These are phyloP conservation scores for Xylariaceae sp. DNA, from an alignment of 2,329 filamentous ascomycete genomes.

Conservation along the genomic window DNA sequence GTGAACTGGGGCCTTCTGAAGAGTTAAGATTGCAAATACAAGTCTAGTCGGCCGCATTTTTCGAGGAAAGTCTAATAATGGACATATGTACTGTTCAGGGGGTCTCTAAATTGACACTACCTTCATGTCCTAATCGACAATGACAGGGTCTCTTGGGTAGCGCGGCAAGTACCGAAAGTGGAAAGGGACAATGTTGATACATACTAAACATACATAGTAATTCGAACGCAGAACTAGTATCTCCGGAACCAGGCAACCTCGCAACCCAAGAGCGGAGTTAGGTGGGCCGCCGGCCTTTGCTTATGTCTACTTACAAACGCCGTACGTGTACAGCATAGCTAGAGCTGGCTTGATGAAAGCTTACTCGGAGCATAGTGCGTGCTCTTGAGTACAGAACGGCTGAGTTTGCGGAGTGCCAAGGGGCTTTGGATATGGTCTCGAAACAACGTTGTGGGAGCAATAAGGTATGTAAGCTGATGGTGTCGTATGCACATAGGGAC, in stretches of 20 bases:
- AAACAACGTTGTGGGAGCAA: slow-evolving; percentile 6
- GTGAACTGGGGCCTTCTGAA: not conserved
- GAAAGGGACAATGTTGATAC: not conserved
- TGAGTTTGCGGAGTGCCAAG: not conserved
- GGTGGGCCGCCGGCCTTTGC: not conserved
- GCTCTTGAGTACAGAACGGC: not conserved
- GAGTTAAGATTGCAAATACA: not conserved
- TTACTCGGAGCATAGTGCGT: not conserved
- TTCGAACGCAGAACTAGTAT: no score
- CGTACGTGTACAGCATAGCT: not conserved
- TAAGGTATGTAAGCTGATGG: slow-evolving; percentile 17
- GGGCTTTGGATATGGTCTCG: not conserved
- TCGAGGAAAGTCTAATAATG: not conserved
- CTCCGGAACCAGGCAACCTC: not conserved
- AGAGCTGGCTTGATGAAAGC: not conserved
- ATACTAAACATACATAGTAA: no score
- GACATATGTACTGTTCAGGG: not conserved
- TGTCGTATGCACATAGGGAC: slow-evolving; percentile 6
- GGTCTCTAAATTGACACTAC: not conserved
- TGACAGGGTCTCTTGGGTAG: not conserved
- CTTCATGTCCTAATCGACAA: no score
- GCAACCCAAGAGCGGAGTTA: not conserved
- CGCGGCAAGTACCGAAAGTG: not conserved
- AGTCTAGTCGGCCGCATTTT: not conserved
- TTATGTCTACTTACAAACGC: not conserved